Percentiles rank a stretch among this genome's conserved stretches.
phyloP scores from a whole-genome alignment of 805 yeast genomes.

The Kluyveromyces wickerhamii region DNA sequence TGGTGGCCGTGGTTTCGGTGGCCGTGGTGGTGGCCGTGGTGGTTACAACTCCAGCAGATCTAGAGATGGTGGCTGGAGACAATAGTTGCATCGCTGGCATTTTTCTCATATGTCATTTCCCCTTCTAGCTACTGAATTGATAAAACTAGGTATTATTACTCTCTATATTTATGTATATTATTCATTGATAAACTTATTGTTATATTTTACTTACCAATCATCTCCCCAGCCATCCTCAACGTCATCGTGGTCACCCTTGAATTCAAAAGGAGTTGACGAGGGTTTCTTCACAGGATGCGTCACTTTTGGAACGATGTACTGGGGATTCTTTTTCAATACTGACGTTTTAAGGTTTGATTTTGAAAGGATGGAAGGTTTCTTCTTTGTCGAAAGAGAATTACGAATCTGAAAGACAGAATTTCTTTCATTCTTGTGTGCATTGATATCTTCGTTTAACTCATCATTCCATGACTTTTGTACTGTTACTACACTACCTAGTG shows the following conservation, averaged over 20 bases:
- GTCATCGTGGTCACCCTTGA: conserved; percentile 7
- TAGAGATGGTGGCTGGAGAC: conserved; percentile 30
- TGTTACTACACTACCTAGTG: background rate
- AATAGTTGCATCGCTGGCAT: background rate
- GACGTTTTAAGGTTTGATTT: background rate
- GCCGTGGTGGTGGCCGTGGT: conserved; percentile 32
- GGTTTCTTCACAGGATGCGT: too few species aligned
- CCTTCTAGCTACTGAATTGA: conserved; percentile 8
- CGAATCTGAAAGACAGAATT: too few species aligned
- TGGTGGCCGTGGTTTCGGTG: conserved; percentile 29
- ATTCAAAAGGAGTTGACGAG: too few species aligned
- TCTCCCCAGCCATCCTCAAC: conserved; percentile 22
- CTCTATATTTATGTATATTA: conserved; percentile 4
- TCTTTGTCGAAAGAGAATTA: background rate
- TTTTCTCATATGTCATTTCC: conserved; percentile 9
- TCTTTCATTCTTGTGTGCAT: too few species aligned
- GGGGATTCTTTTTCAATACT: background rate
- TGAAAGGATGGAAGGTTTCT: background rate
- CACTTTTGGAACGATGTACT: too few species aligned
- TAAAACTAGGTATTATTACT: conserved; percentile 3
- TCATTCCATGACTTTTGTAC: conserved; percentile 20
- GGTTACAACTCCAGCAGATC: conserved; percentile 28
- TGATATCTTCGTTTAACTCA: conserved; percentile 11
- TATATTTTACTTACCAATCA: conserved; percentile 15
- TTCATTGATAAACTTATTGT: conserved; percentile 4